Base-by-base conservation (phyloP, 176 grass and related monocot genomes). In the Lolium rigidum region DNA sequence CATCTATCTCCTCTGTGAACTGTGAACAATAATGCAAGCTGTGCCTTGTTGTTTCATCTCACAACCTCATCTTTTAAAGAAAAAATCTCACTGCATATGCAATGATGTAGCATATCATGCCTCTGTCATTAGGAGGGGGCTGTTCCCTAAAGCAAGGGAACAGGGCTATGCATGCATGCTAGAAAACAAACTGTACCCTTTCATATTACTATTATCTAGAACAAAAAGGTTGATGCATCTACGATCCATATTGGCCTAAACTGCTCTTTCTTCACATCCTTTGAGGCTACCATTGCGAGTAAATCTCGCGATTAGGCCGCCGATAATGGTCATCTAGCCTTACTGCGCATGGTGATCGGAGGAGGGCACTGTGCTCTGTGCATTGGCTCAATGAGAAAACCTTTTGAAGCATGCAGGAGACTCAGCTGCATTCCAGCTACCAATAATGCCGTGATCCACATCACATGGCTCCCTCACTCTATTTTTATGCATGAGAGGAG, bases 1-100 rank as follows among this genome's bases (percentile, higher is more conserved):
- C 17, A 46, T 24, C 60, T 13, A 14, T 84, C 83, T 80, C 73
- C 81, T 84, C 85, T 72, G 14, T 77, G 83, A 84, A 91, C 68
- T 83, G 89, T 81, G 51, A 88, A 81, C 79, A 91, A 91, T 88
- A 88, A 91, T 89, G 60, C 74, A 88, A 46, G 82, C 82, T 74
- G 10, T 24, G 57, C 66, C 74, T 43, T 69, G 49, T 44, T 80
- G 78, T 24, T 54, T 87, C 71, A 50, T 76, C 56, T 83, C 66
- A 35, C 65, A 51, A 14, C 66, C 81, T 49, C 62, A 70, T 58
- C 31, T 85, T 79, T 28, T 2, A 21, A 21, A 57, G 13, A 64
- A 65, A 17, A 38, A 9, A 57, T 66, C 41, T 72, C 73, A 72
- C 55, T 46, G 64, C 79, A 82, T 50, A 67, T 52, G 51, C 77